A percentile compares a stretch with the other conserved stretches of the same genome.
These are phyloP conservation scores for Solanum bulbocastanum DNA, from an alignment of 257 asterid genomes.

Conservation along the genomic window DNA sequence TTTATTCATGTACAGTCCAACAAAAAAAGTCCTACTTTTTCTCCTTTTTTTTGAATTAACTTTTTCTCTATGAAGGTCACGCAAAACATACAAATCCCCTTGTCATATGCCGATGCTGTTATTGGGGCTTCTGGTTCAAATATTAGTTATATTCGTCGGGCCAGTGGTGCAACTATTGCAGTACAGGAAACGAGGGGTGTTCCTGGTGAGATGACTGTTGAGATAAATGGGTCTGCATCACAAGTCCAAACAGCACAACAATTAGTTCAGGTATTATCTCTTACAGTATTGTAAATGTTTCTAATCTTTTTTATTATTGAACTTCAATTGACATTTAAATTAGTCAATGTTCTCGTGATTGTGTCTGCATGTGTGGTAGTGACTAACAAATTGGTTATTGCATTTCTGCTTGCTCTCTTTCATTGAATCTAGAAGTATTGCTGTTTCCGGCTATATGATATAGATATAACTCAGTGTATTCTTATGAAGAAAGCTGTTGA, in stretches of 20 bases:
- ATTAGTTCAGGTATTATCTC: constrained; percentile 66
- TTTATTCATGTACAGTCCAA: not conserved
- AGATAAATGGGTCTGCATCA: constrained; percentile 76
- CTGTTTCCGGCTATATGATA: not conserved
- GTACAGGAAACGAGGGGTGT: constrained; percentile 74
- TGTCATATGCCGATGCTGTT: constrained; percentile 76
- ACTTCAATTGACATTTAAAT: not conserved
- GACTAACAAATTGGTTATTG: not conserved
- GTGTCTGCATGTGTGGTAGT: not conserved
- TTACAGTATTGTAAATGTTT: not conserved
- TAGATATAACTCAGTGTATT: not conserved
- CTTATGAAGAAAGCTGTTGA: not conserved
- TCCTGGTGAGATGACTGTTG: constrained; percentile 94
- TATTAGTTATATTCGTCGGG: constrained; percentile 85
- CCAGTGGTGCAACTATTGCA: constrained; percentile 87
- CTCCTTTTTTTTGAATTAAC: not conserved
- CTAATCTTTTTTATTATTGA: not conserved
- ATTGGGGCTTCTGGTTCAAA: constrained; percentile 79
- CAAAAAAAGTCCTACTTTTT: not conserved
- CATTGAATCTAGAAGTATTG: not conserved
- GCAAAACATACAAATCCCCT: constrained; percentile 75
- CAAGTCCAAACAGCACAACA: constrained; percentile 91
- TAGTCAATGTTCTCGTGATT: not conserved
- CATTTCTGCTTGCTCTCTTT: not conserved
- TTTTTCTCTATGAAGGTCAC: constrained; percentile 37